phyloP scores from a whole-genome alignment of 139 green algal genomes.

The Micractinium conductrix region DNA sequence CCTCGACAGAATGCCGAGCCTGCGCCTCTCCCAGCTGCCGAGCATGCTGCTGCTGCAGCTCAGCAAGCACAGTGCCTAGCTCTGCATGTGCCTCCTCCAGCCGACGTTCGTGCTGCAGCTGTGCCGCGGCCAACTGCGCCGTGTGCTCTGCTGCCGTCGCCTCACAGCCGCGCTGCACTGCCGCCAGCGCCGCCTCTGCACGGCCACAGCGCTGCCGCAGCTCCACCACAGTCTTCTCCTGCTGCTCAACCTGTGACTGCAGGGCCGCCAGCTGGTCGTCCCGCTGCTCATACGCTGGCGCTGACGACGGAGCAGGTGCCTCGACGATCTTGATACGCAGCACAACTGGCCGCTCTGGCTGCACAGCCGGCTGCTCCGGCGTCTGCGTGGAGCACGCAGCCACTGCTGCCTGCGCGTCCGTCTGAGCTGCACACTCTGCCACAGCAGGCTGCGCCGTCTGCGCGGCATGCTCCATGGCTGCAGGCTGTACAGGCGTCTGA shows the following conservation, averaged over 20 bases:
- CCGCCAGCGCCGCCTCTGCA: not conserved
- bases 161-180: not conserved
- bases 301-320: too few relatives aligned
- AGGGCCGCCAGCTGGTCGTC: not conserved
- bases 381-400: too few relatives aligned
- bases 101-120: not conserved
- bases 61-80: not conserved
- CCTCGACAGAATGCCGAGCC: constrained; percentile 4
- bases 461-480: too few relatives aligned
- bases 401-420: not conserved
- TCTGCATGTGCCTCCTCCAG: not conserved
- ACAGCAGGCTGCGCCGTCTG: too few relatives aligned
- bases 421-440: too few relatives aligned
- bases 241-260: not conserved
- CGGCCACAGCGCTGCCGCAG: not conserved
- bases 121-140: not conserved
- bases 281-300: too few relatives aligned
- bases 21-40: not conserved
- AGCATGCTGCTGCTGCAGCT: constrained; percentile 13
- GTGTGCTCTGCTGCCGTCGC: constrained; percentile 3
- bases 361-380: not conserved
- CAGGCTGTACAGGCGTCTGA: too few relatives aligned
- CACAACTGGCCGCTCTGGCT: not conserved
- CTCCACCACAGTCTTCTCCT: not conserved
- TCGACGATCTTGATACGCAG: too few relatives aligned